Base-by-base conservation (phyloP, 768 basidiomycete species). In the Amanita pallidorosea region DNA sequence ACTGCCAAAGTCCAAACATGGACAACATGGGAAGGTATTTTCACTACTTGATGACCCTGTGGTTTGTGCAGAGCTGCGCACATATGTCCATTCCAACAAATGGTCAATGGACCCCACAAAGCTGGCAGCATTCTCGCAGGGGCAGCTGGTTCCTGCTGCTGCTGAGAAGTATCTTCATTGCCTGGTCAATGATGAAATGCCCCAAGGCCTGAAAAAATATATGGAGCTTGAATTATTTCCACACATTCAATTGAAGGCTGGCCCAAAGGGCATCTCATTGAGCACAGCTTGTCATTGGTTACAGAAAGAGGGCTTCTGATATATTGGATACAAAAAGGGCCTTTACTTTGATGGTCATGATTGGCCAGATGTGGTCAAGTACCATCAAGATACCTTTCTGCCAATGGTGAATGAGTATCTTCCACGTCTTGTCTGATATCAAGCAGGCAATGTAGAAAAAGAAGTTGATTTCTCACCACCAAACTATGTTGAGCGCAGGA, bases 71-170 rank as follows among this genome's bases (percentile, higher is more conserved):
- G 67, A 65, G 46, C 51, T 67, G 12, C 51, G 60, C 1, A 51
- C 65, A 25, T 69, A 56, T 53, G 15, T 68, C 18, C 55, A 60
- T 4, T 62, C 63, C 22, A 59, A 70, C 43, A 69, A 69, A 56
- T 69, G 68, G 68, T 53, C 63, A 25, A 64, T 67, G 53, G 45
- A 67, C 54, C 68, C 68, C 3, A 53, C 34, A 23, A 70, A 67
- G 53, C 49, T 70, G 20, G 57, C 41, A 0, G 55, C 60, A 22
- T 66, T 64, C 56, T 59, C 17, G 1, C 35, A 62, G 23, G 49
- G 54, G 3, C 57, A 60, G 47, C 34, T 65, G 36, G 42, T 67
- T 7, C 65, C 65, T 1, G 56, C 47, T 4, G 61, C 53, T 5
- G 60, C 63, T 2, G 45, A 63, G 1, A 60, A 65, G 47, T 70